Percentiles rank a stretch among this genome's conserved stretches.
phyloP scores from a whole-genome alignment of 1,139 yeast species.

The Sugiyamaella novakii region DNA sequence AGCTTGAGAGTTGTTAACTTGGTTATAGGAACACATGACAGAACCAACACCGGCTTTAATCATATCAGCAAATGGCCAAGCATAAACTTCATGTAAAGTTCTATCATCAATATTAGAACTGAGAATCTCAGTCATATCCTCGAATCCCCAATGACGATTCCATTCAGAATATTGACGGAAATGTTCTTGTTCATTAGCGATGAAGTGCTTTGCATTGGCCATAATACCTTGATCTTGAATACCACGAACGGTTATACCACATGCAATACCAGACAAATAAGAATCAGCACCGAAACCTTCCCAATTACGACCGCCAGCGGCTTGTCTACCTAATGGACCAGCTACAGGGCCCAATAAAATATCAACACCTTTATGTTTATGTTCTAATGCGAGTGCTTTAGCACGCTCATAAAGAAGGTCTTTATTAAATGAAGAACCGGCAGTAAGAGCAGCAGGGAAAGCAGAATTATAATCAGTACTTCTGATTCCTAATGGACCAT shows the following conservation, averaged over 20 bases:
- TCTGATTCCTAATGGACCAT: conserved; percentile 66
- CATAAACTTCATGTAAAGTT: conserved; percentile 62
- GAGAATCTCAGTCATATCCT: conserved; percentile 27
- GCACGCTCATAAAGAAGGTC: conserved; percentile 57
- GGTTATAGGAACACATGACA: conserved; percentile 64
- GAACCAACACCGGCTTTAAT: conserved; percentile 63
- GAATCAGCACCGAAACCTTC: conserved; percentile 70
- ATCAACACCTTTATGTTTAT: conserved; percentile 59
- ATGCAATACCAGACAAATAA: conserved; percentile 59
- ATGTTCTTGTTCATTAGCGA: conserved; percentile 68
- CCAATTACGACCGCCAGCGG: conserved; percentile 68
- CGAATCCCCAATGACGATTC: conserved; percentile 41
- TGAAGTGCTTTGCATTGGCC: conserved; percentile 56
- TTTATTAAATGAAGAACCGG: conserved; percentile 61
- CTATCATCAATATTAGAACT: conserved; percentile 59
- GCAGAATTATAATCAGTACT: conserved; percentile 59
- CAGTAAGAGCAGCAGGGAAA: conserved; percentile 61
- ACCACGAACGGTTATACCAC: conserved; percentile 57
- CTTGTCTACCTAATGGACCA: conserved; percentile 66
- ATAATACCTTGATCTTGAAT: conserved; percentile 61
- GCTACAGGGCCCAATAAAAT: conserved; percentile 62
- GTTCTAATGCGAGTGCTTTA: conserved; percentile 59
- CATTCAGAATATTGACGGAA: conserved; percentile 63
- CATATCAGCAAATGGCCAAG: conserved; percentile 70
- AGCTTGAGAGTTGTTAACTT: conserved; percentile 59